Conservation (phyloP, 1,284 basidiomycete species). For the Pyrrhoderma noxium region DNA sequence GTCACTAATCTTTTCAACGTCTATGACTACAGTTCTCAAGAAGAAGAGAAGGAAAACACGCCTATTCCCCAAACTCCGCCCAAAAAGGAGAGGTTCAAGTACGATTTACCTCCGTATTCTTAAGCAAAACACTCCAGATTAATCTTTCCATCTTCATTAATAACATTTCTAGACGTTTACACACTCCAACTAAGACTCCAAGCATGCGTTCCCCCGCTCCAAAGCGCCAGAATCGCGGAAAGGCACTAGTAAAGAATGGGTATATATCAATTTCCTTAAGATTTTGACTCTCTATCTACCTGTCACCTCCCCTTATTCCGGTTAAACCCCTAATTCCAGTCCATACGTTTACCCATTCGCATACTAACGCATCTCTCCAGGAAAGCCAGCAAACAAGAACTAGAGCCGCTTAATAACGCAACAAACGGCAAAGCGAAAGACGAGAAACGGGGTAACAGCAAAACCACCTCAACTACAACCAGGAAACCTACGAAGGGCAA, state of each 20-base stretch:
- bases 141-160: background rate
- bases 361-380: too few relatives aligned
- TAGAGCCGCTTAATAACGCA: conserved; percentile 5
- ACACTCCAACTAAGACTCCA: conserved; percentile 16
- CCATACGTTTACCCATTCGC: too few relatives aligned
- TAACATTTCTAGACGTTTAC: conserved; percentile 7
- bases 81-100: conserved; percentile 7
- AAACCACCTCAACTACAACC: background rate
- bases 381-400: too few relatives aligned
- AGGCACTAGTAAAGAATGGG: conserved; percentile 3
- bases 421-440: conserved; percentile 5
- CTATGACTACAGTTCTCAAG: background rate
- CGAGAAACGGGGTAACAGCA: background rate
- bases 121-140: background rate
- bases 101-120: background rate
- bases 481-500: too few relatives aligned
- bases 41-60: conserved; percentile 3
- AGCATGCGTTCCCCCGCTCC: conserved; percentile 14
- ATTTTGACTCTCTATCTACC: background rate
- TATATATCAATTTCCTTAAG: background rate
- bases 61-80: conserved; percentile 8
- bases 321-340: too few relatives aligned
- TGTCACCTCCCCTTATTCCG: too few relatives aligned
- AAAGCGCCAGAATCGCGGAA: conserved; percentile 16
- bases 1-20: background rate